Evolutionary conservation across 2,329 filamentous ascomycete species (phyloP), one percentile per base, ranked within the genome.

Genomic region (Beauveria bassiana): DNA sequence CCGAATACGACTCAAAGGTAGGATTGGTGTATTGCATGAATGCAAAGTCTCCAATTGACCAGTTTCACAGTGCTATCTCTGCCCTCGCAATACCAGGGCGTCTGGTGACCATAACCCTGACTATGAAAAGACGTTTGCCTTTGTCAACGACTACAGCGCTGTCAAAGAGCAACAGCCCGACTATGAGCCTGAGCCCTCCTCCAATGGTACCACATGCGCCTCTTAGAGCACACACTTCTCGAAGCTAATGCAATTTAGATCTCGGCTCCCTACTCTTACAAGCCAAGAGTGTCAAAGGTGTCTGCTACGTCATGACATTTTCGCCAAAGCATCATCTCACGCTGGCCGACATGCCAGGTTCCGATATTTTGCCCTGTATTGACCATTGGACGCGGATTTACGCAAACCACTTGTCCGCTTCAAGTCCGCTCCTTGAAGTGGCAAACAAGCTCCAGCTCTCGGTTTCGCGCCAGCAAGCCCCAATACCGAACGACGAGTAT

Each of bases 271-370:
- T 88, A 34, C 85, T 99, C 45, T 85, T 99, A 43, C 86, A 86
- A 68, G 93, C 91, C 26, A 86, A 96, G 71, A 82, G 91, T 9
- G 93, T 96, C 61, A 97, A 90, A 56, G 95, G 95, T 65, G 93
- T 93, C 78, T 99, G 95, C 79, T 98, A 96, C 75, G 95, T 99
- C 61, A 83, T 99, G 59, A 96, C 93, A 62, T 99, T 99, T 76
- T 95, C 92, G 8, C 86, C 91, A 3, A 86, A 87, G 66, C 95
- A 99, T 76, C 89, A 97, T 74, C 78, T 96, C 63, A 99, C 95
- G 2, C 85, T 99, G 31, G 93, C 95, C 65, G 95, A 99, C 72
- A 90, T 99, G 81, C 76, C 86, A 0, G 81, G 90, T 3, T 66
- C 77, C 5, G 85, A 96, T 64, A 97, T 96, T 62, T 71, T 93